Conservation (phyloP, 139 green algal genomes). For the Chlamydomonas schloesseri region DNA sequence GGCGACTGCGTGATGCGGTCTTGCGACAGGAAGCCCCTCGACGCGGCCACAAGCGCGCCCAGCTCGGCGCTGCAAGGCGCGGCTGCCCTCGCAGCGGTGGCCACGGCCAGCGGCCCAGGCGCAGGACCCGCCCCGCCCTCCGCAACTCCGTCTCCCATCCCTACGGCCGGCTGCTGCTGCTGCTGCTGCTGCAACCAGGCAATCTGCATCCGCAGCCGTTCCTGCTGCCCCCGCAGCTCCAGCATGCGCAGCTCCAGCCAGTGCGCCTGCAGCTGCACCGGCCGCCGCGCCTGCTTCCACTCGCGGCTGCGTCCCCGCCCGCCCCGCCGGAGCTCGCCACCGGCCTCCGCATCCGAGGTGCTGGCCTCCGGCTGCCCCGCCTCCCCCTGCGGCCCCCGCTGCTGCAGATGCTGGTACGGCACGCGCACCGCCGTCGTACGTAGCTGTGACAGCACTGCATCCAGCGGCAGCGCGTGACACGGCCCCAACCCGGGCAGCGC, state of each 20-base stretch:
- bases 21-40: not conserved
- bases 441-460: slow-evolving; percentile 37
- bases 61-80: slow-evolving; percentile 6
- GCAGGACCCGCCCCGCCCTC: not conserved
- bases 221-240: slow-evolving; percentile 52
- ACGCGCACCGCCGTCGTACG: slow-evolving; percentile 8
- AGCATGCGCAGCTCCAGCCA: slow-evolving; percentile 67
- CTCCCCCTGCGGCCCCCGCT: not conserved
- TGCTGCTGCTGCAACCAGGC: slow-evolving; percentile 7
- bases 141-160: not conserved
- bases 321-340: too few relatives aligned
- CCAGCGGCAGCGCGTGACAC: not conserved
- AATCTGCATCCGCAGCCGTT: slow-evolving; percentile 34
- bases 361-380: slow-evolving; percentile 20
- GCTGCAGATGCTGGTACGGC: slow-evolving; percentile 11
- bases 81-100: not conserved
- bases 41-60: not conserved
- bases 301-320: slow-evolving; percentile 16
- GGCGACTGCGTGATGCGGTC: not conserved
- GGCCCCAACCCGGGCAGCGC: not conserved
- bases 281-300: slow-evolving; percentile 43
- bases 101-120: not conserved
- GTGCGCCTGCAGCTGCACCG: slow-evolving; percentile 52
- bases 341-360: too few relatives aligned
- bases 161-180: not conserved